A percentile compares a stretch with the other conserved stretches of the same genome.
These are phyloP conservation scores for Boletellus sp. DNA, from an alignment of 1,284 basidiomycete species.

Conservation along the genomic window DNA sequence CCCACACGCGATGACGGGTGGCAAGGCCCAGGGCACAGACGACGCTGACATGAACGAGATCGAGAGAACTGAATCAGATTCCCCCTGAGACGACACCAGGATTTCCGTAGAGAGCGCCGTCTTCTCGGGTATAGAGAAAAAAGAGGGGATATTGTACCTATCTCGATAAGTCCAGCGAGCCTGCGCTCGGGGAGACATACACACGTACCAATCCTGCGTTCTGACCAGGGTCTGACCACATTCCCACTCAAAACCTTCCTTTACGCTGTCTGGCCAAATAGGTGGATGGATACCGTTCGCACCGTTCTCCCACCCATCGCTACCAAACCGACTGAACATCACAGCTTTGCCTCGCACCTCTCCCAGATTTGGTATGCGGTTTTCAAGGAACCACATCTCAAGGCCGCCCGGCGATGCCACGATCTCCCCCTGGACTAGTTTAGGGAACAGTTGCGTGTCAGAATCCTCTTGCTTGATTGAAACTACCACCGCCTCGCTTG, in stretches of 20 bases:
- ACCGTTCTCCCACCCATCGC: conserved; percentile 63
- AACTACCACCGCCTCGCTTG: conserved; percentile 73
- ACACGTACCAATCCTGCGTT: conserved; percentile 76
- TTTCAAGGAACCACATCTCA: conserved; percentile 76
- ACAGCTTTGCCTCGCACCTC: conserved; percentile 81
- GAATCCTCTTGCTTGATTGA: conserved; percentile 85
- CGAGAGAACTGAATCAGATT: conserved; percentile 48
- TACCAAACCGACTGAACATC: conserved; percentile 73
- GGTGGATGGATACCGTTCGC: conserved; percentile 80
- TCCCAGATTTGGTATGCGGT: conserved; percentile 72
- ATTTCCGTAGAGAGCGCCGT: conserved; percentile 50
- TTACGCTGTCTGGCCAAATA: conserved; percentile 75
- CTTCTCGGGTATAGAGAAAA: conserved; percentile 80
- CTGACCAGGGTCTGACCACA: conserved; percentile 64
- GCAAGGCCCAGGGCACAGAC: conserved; percentile 74
- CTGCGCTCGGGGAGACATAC: conserved; percentile 1
- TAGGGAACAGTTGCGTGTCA: conserved; percentile 52
- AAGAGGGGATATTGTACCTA: conserved; percentile 76
- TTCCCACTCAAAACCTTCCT: conserved; percentile 71
- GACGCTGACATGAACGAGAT: conserved; percentile 80
- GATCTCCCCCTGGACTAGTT: conserved; percentile 64
- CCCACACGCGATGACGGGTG: conserved; percentile 71
- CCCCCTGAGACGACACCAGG: conserved; percentile 43
- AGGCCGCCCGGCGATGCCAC: conserved; percentile 49
- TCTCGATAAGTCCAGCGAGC: neutral